phyloP scores from a whole-genome alignment of 2,329 filamentous ascomycete species.

The Thielaviopsis euricoi region DNA sequence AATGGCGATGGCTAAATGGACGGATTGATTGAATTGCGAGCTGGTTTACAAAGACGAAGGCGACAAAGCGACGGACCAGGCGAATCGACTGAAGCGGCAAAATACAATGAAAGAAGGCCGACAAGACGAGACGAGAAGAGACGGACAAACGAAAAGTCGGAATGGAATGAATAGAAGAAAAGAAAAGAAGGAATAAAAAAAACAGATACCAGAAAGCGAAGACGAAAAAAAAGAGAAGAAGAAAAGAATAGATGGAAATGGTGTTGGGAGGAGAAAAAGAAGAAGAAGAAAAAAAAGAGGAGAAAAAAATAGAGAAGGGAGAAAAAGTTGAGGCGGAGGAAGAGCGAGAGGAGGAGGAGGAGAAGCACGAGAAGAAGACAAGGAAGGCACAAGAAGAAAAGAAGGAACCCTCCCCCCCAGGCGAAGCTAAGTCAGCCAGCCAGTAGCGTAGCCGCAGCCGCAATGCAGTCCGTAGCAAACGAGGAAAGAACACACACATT shows the following conservation, averaged over 20 bases:
- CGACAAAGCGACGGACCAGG: not conserved
- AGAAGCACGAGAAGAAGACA: constrained; percentile 15
- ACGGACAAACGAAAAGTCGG: not conserved
- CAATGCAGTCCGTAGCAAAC: constrained; percentile 8
- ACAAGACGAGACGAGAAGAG: not conserved
- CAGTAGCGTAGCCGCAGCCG: not conserved
- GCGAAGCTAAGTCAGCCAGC: constrained; percentile 12
- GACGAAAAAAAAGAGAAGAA: not conserved
- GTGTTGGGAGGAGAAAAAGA: not conserved
- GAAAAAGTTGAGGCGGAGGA: constrained; percentile 1
- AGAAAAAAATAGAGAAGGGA: not conserved
- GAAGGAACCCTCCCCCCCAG: constrained; percentile 18
- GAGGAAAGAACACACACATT: constrained; percentile 16
- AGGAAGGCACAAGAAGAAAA: constrained; percentile 3
- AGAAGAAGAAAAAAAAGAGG: not conserved
- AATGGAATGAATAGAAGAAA: not conserved
- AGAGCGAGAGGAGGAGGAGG: constrained; percentile 14
- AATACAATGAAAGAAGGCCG: not conserved
- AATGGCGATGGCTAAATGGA: not conserved
- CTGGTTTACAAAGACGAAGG: not conserved
- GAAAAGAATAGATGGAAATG: not conserved
- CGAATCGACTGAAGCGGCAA: not conserved
- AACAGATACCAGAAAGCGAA: not conserved
- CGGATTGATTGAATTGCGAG: not conserved
- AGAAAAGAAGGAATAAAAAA: not conserved